Evolutionary conservation across 2,329 filamentous ascomycete genomes (phyloP).

Genomic region (Diaporthe eres): DNA sequence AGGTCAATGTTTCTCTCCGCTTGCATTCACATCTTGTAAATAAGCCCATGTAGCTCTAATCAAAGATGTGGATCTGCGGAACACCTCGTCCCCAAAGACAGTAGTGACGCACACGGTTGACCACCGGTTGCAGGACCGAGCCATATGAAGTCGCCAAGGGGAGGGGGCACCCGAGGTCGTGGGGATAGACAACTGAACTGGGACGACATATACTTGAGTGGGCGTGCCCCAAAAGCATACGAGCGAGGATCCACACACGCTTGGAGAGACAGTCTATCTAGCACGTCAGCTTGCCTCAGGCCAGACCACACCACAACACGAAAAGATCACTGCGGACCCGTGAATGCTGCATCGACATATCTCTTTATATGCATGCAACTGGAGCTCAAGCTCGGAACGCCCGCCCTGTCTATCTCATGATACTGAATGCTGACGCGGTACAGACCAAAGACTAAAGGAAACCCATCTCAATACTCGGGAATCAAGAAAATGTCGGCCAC

Average conservation of each 20-base stretch:
- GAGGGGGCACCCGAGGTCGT: neutral
- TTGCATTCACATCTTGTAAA: neutral
- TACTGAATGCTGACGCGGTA: conserved; percentile 19
- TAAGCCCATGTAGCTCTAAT: neutral
- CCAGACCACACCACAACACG: neutral
- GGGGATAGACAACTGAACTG: neutral
- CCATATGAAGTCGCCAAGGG: neutral
- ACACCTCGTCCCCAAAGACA: neutral
- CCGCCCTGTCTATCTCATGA: conserved; percentile 34
- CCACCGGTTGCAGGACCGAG: neutral
- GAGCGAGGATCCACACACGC: neutral
- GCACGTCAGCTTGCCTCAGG: neutral
- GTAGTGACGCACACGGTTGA: neutral
- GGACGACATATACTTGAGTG: neutral
- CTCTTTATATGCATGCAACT: conserved; percentile 21
- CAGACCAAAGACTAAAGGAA: conserved; percentile 3
- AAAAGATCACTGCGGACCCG: neutral
- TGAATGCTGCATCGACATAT: conserved; percentile 2
- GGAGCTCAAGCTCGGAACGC: conserved; percentile 21
- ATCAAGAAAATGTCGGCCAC: neutral
- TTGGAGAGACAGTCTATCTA: neutral
- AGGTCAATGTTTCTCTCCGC: neutral
- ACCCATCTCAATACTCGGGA: neutral
- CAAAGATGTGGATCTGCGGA: neutral
- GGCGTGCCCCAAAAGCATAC: neutral